Base-by-base conservation (phyloP, 108 stramenopile species). In the Fistulifera pelliculosa region DNA sequence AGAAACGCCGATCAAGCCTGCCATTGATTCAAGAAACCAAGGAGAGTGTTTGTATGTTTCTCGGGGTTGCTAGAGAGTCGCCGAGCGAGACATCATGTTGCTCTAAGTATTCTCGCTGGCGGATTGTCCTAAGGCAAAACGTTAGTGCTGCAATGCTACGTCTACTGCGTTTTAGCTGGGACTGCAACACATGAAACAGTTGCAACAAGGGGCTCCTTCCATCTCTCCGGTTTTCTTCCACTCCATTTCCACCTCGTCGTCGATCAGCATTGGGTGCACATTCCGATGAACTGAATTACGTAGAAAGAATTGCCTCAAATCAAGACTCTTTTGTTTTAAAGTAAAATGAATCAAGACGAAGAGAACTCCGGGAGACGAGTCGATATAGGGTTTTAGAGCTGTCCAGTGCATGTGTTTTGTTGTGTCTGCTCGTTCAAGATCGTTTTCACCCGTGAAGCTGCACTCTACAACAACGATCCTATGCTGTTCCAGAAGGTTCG, bases 381-480 rank as follows among this genome's bases (percentile, higher is more conserved):
- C 45, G 11, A 76, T 48, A 26, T 52, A n/a, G 22, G 69, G 69
- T 55, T 61, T 17, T 58, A 76, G 62, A 22, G 66, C 53, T 2
- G 49, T 42, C 74, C 74, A 76, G 52, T 76, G 74, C 56, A 62
- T 66, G 41, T 76, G 74, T 45, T 50, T 70, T 0, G 68, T 67
- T 22, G 18, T 35, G 44, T 60, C 48, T n/a, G 74, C 74, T 4
- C 59, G 38, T 26, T 63, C 49, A 14, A 53, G 1, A 23, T 42
- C 43, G 27, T 31, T 61, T n/a, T 50, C 64, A 41, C 61, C 74
- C 0, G 70, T 38, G 48, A 70, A 76, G 39, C 69, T 50, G 47
- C 74, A 76, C 51, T 76, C 74, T 41, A 66, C 57, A 12, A 76
- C 49, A 43, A 76, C 40, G 17, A 58, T 52, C 3, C 47, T 48